These are phyloP conservation scores for Scleroderma citrinum DNA, from an alignment of 768 basidiomycete genomes.

Conservation along the genomic window DNA sequence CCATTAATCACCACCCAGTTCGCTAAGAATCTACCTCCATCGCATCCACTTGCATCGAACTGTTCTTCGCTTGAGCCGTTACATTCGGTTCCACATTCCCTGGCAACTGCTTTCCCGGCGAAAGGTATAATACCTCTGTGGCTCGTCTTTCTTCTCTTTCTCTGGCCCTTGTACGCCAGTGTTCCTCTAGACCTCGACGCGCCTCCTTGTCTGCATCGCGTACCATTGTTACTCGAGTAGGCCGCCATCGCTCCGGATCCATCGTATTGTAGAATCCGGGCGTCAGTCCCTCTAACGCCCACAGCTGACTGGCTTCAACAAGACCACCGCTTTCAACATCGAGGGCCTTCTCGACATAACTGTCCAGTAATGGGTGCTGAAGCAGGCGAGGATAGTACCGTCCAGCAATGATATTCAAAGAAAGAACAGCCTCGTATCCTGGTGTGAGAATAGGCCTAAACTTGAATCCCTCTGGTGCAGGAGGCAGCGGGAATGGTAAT, in stretches of 20 bases:
- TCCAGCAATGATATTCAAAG: conserved; percentile 66
- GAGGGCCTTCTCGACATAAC: conserved; percentile 36
- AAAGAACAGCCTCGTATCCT: conserved; percentile 60
- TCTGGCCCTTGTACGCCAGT: conserved; percentile 29
- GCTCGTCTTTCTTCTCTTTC: conserved; percentile 22
- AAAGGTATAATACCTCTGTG: conserved; percentile 11
- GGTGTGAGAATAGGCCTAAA: conserved; percentile 63
- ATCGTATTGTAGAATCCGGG: conserved; percentile 65
- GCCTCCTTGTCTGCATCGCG: conserved; percentile 55
- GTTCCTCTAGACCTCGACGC: conserved; percentile 34
- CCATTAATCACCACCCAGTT: neutral
- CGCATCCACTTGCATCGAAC: neutral
- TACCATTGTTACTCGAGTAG: conserved; percentile 49
- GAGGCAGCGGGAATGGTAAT: conserved; percentile 43
- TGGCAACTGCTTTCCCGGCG: conserved; percentile 6
- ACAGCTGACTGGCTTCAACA: conserved; percentile 47
- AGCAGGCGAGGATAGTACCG: conserved; percentile 77
- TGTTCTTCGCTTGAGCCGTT: conserved; percentile 4
- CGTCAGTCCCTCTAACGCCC: conserved; percentile 66
- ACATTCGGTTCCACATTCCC: neutral
- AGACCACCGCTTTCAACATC: conserved; percentile 31
- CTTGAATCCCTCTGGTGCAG: conserved; percentile 59
- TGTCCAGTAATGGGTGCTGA: conserved; percentile 52
- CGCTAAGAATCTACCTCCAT: conserved; percentile 16
- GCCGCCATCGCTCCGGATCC: conserved; percentile 58